Base-by-base conservation (phyloP, 169 alveolate genomes). In the Sarcocystis neurona region DNA sequence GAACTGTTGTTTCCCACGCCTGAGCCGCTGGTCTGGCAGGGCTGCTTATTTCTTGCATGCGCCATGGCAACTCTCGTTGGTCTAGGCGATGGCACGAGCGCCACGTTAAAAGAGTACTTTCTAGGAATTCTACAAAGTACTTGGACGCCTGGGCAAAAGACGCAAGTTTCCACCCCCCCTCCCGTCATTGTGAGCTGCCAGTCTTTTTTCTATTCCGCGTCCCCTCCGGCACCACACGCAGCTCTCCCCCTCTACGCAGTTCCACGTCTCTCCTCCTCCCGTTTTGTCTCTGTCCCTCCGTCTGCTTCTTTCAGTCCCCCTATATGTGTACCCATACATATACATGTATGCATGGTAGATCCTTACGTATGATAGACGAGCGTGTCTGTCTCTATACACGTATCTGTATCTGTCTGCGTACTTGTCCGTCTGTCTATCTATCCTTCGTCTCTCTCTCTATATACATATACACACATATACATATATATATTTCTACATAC, bases 11-110 rank as follows among this genome's bases (percentile, higher is more conserved):
- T 87, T 53, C 91, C 91, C 53, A 74, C 53, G 80, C 63, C 87
- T 23, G 79, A 82, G 27, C 91, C 91, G 12, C 77, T 87, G 48
- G 79, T 63, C n/a, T 87, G 91, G 91, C 77, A 75, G 37, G 43
- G 43, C 41, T 46, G 46, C n/a, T 79, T 63, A 2, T 41, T 87
- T 50, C 53, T 50, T 30, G 58, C 56, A 41, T 87, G 91, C 72
- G 56, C 44, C 56, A 37, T 87, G 79, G 58, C 47, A 32, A 79
- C 77, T 56, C 80, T 87, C 66, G 53, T 87, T 53, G 91, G 91
- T 0, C 58, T 87, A 12, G 91, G 80, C 20, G 80, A 79, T 44
- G 87, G 63, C 8, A 43, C 91, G 2, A 72, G 82, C 43, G 53
- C 91, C n/a, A 60, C 74, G 0, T 63, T 75, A 39, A 20, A 82